These are phyloP conservation scores for Przewalskia tangutica DNA, from an alignment of 257 asterid genomes.

Conservation along the genomic window DNA sequence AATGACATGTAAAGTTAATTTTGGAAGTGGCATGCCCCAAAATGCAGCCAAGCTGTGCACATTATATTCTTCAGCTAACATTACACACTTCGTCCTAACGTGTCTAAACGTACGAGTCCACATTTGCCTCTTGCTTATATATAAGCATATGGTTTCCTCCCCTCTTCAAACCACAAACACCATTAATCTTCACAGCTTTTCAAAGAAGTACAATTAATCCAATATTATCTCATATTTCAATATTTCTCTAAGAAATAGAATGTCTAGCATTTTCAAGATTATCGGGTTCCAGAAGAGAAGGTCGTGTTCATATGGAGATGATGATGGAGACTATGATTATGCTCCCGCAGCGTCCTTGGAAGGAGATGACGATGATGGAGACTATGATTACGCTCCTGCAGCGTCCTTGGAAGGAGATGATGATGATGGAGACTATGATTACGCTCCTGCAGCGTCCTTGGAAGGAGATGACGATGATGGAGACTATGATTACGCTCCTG, in stretches of 20 bases:
- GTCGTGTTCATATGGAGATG: neutral
- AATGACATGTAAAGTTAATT: neutral
- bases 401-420: neutral
- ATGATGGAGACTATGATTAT: neutral
- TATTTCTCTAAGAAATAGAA: neutral
- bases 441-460: neutral
- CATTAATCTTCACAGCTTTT: neutral
- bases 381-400: neutral
- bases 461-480: neutral
- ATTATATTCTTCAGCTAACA: neutral
- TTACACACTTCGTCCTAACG: neutral
- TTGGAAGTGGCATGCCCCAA: neutral
- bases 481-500: neutral
- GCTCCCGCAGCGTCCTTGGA: neutral
- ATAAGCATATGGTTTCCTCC: neutral
- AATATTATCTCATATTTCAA: neutral
- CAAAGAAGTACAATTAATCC: neutral
- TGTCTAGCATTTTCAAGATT: neutral
- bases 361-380: neutral
- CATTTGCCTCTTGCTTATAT: neutral
- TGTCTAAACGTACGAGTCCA: neutral
- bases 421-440: neutral
- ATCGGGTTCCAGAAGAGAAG: neutral
- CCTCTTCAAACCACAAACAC: neutral
- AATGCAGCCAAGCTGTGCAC: neutral